These are phyloP conservation scores for Pseudogymnoascus sp. DNA, from an alignment of 2,329 filamentous ascomycete species.

Conservation along the genomic window DNA sequence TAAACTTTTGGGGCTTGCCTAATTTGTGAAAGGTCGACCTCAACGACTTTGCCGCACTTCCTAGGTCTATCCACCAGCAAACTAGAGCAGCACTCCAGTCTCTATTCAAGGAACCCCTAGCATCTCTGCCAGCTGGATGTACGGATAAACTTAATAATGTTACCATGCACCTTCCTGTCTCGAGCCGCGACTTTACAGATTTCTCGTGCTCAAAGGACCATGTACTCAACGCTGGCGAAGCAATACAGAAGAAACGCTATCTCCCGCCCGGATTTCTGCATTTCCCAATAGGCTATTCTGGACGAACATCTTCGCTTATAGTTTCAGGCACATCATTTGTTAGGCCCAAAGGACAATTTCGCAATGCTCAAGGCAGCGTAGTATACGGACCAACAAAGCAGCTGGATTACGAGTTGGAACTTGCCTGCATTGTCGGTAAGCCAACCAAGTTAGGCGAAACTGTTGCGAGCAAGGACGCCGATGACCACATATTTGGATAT, in stretches of 20 bases:
- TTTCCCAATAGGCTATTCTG: conserved; percentile 45
- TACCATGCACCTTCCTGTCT: conserved; percentile 46
- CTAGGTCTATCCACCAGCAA: conserved; percentile 30
- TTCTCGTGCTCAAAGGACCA: conserved; percentile 48
- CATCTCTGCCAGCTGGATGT: conserved; percentile 19
- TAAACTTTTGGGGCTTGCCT: conserved; percentile 17
- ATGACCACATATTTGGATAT: conserved; percentile 55
- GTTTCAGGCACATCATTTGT: conserved; percentile 39
- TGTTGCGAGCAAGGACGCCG: conserved; percentile 38
- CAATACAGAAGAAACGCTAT: conserved; percentile 31
- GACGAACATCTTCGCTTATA: conserved; percentile 45
- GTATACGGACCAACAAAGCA: conserved; percentile 14
- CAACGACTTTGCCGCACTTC: conserved; percentile 42
- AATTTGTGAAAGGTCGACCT: conserved; percentile 31
- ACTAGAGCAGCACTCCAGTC: conserved; percentile 36
- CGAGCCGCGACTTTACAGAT: conserved; percentile 49
- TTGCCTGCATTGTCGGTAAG: conserved; percentile 25
- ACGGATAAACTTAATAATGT: conserved; percentile 32
- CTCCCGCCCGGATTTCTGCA: conserved; percentile 40
- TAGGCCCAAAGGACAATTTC: conserved; percentile 39
- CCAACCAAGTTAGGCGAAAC: conserved; percentile 29
- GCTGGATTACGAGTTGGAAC: conserved; percentile 30
- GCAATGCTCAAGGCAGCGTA: conserved; percentile 17
- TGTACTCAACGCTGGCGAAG: conserved; percentile 40
- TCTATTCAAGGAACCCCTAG: conserved; percentile 23